Evolutionary conservation across 257 asterid species (phyloP), one percentile per base, ranked within the genome.

Genomic region (Orobanche coerulescens): DNA sequence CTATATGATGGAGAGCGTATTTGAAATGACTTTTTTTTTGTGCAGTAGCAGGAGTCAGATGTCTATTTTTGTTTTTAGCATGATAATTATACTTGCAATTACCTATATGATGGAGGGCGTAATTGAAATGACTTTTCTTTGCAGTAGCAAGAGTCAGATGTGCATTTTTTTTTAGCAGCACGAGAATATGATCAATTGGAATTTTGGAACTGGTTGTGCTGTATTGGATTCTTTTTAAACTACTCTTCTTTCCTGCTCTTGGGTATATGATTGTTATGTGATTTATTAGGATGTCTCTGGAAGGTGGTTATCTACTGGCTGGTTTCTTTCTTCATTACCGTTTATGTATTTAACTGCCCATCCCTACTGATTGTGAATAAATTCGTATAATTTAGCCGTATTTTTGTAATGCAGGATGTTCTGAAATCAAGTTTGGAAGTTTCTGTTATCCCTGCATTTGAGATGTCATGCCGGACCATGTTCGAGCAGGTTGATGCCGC

Each of bases 401-500:
- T 67, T 34, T 62, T 39, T 62, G 64, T 70, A 5, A 26, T 76
- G 85, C 91, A 93, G 99, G 99, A 93, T 65, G 67, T 85, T 2
- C 67, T 93, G 72, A 93, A 93, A 71, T 76, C 87, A 10, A 80
- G 79, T 78, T 71, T 93, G 78, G 98, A 93, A 78, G 77, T 76
- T 63, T 84, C 95, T 20, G 94, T 89, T 33, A 47, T 93, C 61
- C 99, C 99, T 63, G 94, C 95, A 18, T 89, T 93, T 50, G 96
- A 93, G 88, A 79, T 77, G 82, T 86, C 99, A 5, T 93, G 99
- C 82, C 73, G 86, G 73, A 71, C 92, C 52, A 81, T 93, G 96
- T 86, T 93, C 71, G 97, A 93, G 82, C 99, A 84, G 80, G 89
- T 93, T 49, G 97, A 89, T 76, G 75, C 95, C 28, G 59, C 95